Conservation (phyloP, 768 basidiomycete species). For the Mrakia blollopis region DNA sequence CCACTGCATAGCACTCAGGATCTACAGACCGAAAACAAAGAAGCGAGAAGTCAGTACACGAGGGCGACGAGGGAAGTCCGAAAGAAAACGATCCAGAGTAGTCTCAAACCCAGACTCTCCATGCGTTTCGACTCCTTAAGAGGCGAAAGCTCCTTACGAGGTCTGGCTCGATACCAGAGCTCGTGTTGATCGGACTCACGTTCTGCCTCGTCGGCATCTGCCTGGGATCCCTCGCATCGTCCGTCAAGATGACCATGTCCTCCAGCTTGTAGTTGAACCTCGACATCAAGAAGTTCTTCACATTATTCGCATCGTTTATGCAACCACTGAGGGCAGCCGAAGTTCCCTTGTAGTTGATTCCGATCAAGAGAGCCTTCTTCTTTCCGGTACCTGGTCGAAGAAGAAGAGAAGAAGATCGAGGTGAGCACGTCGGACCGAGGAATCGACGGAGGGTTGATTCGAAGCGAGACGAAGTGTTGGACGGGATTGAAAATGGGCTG, state of each 20-base stretch:
- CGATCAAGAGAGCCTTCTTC: constrained; percentile 80
- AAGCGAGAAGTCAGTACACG: too few relatives aligned
- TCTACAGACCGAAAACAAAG: constrained; percentile 39
- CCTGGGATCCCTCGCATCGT: constrained; percentile 61
- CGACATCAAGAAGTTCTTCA: constrained; percentile 68
- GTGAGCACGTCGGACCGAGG: too few relatives aligned
- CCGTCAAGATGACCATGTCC: constrained; percentile 81
- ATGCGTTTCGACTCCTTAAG: too few relatives aligned
- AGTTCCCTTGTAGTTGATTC: constrained; percentile 39
- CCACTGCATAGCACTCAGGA: constrained; percentile 86
- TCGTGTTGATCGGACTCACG: constrained; percentile 8
- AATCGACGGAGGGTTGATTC: too few relatives aligned
- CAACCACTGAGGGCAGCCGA: background rate
- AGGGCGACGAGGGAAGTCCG: too few relatives aligned
- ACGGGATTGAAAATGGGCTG: too few relatives aligned
- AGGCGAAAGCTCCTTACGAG: too few relatives aligned
- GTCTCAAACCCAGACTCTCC: too few relatives aligned
- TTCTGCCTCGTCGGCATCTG: constrained; percentile 71
- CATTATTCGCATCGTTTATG: constrained; percentile 83
- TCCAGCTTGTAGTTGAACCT: constrained; percentile 63
- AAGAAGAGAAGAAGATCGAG: too few relatives aligned
- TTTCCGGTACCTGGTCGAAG: constrained; percentile 48
- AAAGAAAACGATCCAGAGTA: too few relatives aligned
- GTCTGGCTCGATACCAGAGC: too few relatives aligned
- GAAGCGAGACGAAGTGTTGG: too few relatives aligned